These are phyloP conservation scores for Tilletia setariae DNA, from an alignment of 1,284 basidiomycete species.

Conservation along the genomic window DNA sequence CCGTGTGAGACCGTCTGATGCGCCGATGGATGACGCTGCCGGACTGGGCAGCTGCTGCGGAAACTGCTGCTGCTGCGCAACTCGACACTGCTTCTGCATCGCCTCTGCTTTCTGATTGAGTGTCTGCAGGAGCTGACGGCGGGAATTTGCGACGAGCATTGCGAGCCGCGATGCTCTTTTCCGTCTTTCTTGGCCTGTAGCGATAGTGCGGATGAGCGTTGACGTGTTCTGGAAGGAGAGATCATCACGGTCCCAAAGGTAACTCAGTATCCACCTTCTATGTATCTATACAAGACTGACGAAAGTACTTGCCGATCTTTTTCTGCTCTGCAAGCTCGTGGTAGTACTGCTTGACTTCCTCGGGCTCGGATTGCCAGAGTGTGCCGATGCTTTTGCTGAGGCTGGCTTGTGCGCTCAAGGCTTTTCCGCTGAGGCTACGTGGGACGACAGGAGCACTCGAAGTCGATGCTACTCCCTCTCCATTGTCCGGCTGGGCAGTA, in stretches of 20 bases:
- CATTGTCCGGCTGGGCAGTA: not conserved
- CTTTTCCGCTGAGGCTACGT: not conserved
- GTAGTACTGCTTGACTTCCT: not conserved
- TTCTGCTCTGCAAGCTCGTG: not conserved
- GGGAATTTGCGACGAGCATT: not conserved
- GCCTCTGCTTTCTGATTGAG: not conserved
- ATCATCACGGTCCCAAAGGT: too few relatives aligned
- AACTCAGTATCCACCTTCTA: too few relatives aligned
- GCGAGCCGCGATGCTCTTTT: constrained; percentile 11
- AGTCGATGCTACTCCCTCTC: not conserved
- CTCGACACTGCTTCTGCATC: too few relatives aligned
- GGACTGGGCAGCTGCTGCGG: not conserved
- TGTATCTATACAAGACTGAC: too few relatives aligned
- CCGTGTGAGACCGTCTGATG: not conserved
- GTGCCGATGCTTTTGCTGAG: constrained; percentile 7
- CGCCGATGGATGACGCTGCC: not conserved
- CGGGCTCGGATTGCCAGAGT: not conserved
- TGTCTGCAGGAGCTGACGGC: too few relatives aligned
- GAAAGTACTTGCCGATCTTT: not conserved
- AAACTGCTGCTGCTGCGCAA: not conserved
- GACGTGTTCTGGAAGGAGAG: not conserved
- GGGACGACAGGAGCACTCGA: not conserved
- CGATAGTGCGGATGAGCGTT: not conserved
- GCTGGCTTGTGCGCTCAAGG: not conserved
- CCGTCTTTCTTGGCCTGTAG: constrained; percentile 8